Base-by-base conservation (phyloP, 768 basidiomycete genomes). In the Mycena vitilis region DNA sequence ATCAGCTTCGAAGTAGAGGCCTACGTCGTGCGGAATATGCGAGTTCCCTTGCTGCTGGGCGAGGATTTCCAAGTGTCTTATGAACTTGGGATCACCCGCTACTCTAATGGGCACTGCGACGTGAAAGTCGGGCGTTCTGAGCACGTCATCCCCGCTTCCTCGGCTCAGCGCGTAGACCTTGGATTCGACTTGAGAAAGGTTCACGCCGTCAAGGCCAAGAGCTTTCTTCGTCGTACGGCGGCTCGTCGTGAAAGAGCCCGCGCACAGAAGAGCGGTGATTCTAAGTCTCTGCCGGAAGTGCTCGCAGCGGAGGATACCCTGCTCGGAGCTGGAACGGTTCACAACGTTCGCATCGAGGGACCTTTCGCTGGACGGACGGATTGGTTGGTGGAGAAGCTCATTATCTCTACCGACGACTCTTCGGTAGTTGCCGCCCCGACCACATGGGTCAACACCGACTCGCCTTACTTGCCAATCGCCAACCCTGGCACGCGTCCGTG, bases 61-160 rank as follows among this genome's bases (percentile, higher is more conserved):
- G 77, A 78, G 55, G 78, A 79, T 52, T 79, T 76, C 68, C 75
- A 76, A 18, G 13, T 51, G 0, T 47, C 51, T 0, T 77, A 78
- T 60, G 76, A 75, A 37, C 22, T 78, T 4, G 63, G 57, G 2
- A 67, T 77, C 2, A 38, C 34, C 0, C 65, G 75, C 0, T 59
- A 42, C 1, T 30, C 70, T 6, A 63, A 63, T 2, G 71, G 68
- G 0, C 52, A 62, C 16, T 59, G 65, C 38, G 25, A 47, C 9
- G 30, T 77, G 5, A 5, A 12, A 0, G 22, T 68, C 2, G 65
- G 70, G 2, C 34, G 45, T 7, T 40, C 62, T 1, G n/a, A 18
- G 0, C 15, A 9, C 0, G 18, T 65, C 2, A 16, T 65, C 7
- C 34, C 44, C 0, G 69, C 67, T 4, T 73, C 71, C 1, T 68